Evolutionary conservation across 164 flowering plant genomes (phyloP).

Genomic region (Stephania japonica): DNA sequence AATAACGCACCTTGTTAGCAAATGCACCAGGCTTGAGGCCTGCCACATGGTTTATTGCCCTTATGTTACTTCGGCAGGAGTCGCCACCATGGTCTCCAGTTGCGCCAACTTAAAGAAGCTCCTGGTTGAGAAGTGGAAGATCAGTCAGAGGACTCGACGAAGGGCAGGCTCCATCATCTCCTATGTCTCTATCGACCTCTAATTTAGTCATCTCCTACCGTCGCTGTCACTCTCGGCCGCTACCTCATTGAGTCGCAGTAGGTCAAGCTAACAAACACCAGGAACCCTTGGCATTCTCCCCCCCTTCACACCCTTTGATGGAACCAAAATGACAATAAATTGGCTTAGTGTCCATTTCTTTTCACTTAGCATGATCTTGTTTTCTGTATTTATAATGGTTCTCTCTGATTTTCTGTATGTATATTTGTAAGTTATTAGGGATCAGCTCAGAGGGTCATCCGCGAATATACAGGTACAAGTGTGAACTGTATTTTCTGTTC

Average conservation of each 20-base stretch:
- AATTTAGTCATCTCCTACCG: slow-evolving; percentile 6
- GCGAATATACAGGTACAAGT: not conserved
- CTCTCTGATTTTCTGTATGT: not conserved
- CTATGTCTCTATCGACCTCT: slow-evolving; percentile 70
- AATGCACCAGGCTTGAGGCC: slow-evolving; percentile 54
- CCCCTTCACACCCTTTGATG: not conserved
- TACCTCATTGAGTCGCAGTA: not conserved
- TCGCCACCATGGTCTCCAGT: slow-evolving; percentile 69
- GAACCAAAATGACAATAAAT: not conserved
- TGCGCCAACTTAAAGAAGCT: slow-evolving; percentile 70
- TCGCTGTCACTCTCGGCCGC: not conserved
- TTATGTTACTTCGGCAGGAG: slow-evolving; percentile 66
- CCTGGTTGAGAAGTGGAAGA: slow-evolving; percentile 78
- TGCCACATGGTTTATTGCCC: slow-evolving; percentile 92
- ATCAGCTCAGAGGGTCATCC: not conserved
- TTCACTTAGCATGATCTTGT: not conserved
- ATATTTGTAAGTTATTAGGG: not conserved
- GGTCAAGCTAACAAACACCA: not conserved
- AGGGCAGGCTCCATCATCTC: slow-evolving; percentile 66
- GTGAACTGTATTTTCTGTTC: too few relatives aligned
- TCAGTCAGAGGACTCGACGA: slow-evolving; percentile 63
- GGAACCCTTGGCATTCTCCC: not conserved
- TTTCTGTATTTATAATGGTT: not conserved
- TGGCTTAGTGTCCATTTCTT: not conserved
- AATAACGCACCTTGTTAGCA: slow-evolving; percentile 53